Evolutionary conservation across 768 basidiomycete species (phyloP), one percentile per base, ranked within the genome.

Genomic region (Suillus ampliporus): DNA sequence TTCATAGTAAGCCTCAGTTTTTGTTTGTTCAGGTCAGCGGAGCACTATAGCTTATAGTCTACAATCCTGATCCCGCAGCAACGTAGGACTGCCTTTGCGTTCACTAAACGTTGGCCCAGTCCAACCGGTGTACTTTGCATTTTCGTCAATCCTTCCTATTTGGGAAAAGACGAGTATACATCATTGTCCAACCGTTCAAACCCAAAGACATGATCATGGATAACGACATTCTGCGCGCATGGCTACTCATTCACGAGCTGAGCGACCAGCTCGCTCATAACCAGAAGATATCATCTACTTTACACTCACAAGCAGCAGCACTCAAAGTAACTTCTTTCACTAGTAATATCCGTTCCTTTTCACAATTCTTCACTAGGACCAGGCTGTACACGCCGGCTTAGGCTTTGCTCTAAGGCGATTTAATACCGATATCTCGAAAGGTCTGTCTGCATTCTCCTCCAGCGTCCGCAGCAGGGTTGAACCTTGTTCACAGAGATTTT

Each of bases 361-460:
- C 64, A 66, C 46, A 41, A 51, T 64, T 68, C 43, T 1, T 34
- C 58, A 35, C 59, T 72, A 94, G 93, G 84, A 83, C n/a, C 89
- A 95, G 75, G 91, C 94, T 19, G 77, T 83, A 0, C 83, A 94
- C 68, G 78, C 84, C 3, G 85, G 86, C 7, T 86, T 89, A 28
- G 93, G 93, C 3, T 93, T 91, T 73, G 83, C 88, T 1, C 79
- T 98, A 44, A 80, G 95, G 67, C 84, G 95, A 43, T 92, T 90
- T 75, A 96, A 97, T 74, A 85, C 88, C 10, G 95, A 98, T 73
- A 86, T 98, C 6, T 86, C 91, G 15, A 88, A 91, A 82, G 92
- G 92, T 91, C 65, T 26, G 23, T 60, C 80, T 71, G 6, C 48
- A 15, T 7, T 60, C 31, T 43, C 35, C 15, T 5, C 51, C 17